phyloP scores from a whole-genome alignment of 139 green algal genomes.

The Haematococcus lacustris region DNA sequence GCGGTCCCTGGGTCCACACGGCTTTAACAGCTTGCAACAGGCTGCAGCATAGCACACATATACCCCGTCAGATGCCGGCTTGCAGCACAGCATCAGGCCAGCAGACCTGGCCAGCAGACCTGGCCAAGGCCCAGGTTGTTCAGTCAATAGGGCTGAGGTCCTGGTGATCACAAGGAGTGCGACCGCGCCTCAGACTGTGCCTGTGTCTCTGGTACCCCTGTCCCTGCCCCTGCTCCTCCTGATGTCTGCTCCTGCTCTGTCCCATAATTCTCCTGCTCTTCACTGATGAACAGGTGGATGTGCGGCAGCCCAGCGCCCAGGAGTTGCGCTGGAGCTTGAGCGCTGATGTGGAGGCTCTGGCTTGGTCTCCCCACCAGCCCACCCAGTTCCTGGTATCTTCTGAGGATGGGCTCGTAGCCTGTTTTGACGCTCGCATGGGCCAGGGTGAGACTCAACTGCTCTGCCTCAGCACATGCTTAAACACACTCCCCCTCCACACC shows the following conservation, averaged over 20 bases:
- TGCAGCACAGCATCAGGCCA: background rate
- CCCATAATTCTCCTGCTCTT: background rate
- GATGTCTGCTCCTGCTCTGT: background rate
- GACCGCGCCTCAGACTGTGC: too few species aligned
- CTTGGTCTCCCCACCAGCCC: slow-evolving; percentile 73
- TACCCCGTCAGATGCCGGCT: background rate
- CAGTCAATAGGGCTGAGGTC: too few species aligned
- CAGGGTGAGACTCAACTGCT: slow-evolving; percentile 19
- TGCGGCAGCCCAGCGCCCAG: slow-evolving; percentile 38
- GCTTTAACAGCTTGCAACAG: background rate
- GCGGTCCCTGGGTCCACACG: background rate
- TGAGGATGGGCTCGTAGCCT: slow-evolving; percentile 69
- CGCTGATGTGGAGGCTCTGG: slow-evolving; percentile 82
- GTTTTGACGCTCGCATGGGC: slow-evolving; percentile 59
- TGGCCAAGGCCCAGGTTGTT: too few species aligned
- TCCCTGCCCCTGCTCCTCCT: background rate
- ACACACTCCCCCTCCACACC: background rate
- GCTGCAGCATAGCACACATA: background rate
- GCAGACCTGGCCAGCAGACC: too few species aligned
- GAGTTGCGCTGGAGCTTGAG: slow-evolving; percentile 53
- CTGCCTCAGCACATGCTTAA: background rate
- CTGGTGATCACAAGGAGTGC: too few species aligned
- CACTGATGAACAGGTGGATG: slow-evolving; percentile 39
- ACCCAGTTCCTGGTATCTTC: slow-evolving; percentile 80
- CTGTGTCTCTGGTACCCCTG: background rate